Evolutionary conservation across 192 early-diverging fungal genomes (phyloP).

Genomic region (Martensiomyces pterosporus): DNA sequence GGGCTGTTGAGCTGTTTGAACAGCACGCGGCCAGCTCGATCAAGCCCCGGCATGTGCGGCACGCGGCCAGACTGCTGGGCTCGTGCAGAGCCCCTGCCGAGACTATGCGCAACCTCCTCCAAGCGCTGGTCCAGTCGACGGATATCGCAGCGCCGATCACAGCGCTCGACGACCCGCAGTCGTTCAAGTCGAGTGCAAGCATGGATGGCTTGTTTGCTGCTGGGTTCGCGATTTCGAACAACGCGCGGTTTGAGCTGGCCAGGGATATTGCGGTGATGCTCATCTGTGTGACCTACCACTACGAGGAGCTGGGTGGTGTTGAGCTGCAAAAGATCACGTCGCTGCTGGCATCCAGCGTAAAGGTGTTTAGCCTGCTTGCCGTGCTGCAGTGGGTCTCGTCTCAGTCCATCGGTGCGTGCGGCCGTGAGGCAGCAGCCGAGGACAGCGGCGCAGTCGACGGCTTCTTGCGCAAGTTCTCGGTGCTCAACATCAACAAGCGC

Average conservation of each 20-base stretch:
- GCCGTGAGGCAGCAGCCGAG: conserved; percentile 9
- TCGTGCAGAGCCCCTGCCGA: conserved; percentile 19
- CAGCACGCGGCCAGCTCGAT: conserved; percentile 17
- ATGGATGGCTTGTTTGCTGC: conserved; percentile 40
- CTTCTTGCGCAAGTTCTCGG: conserved; percentile 43
- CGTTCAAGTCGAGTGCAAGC: conserved; percentile 32
- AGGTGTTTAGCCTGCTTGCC: conserved; percentile 17
- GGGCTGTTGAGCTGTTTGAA: conserved; percentile 43
- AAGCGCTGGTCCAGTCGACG: conserved; percentile 18
- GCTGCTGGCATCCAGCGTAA: conserved; percentile 15
- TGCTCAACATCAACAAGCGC: conserved; percentile 37
- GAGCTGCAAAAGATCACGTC: conserved; percentile 10
- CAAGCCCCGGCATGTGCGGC: conserved; percentile 8
- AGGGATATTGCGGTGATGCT: conserved; percentile 32
- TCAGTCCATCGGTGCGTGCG: conserved; percentile 19
- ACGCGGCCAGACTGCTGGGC: conserved; percentile 16
- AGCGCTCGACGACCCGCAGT: conserved; percentile 4
- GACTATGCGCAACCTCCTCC: conserved; percentile 19
- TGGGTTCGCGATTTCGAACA: conserved; percentile 23
- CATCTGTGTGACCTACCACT: conserved; percentile 17
- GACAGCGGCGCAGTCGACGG: conserved; percentile 18
- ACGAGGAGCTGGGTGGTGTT: conserved; percentile 2
- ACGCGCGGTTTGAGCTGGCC: conserved; percentile 29
- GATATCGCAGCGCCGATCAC: conserved; percentile 3
- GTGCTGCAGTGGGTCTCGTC: conserved; percentile 33